Evolutionary conservation across 345 rosid genomes (phyloP).

Genomic region (Populus davidiana): DNA sequence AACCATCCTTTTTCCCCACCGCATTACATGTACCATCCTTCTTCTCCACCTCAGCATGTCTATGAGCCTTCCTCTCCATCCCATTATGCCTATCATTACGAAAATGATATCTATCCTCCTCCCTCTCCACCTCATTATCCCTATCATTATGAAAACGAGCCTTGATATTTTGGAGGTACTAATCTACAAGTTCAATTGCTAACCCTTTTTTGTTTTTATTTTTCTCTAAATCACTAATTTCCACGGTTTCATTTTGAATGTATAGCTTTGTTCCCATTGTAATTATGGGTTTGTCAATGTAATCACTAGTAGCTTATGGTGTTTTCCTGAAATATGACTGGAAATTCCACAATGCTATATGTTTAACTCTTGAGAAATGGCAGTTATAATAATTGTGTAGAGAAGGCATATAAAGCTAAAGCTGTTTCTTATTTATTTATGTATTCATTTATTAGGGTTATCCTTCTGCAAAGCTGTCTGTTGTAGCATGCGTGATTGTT

Average conservation of each 20-base stretch:
- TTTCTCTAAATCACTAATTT: not conserved
- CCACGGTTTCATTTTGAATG: not conserved
- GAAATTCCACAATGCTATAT: not conserved
- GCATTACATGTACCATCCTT: slow-evolving; percentile 35
- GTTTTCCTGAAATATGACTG: not conserved
- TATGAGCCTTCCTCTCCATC: slow-evolving; percentile 35
- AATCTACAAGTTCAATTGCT: slow-evolving; percentile 15
- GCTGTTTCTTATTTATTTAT: too few relatives aligned
- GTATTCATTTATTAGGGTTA: too few relatives aligned
- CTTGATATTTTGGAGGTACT: not conserved
- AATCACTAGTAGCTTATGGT: not conserved
- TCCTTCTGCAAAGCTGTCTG: not conserved
- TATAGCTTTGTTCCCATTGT: not conserved
- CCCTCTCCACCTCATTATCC: slow-evolving; percentile 26
- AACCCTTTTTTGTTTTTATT: slow-evolving; percentile 10
- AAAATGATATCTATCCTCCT: slow-evolving; percentile 32
- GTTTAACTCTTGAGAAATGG: not conserved
- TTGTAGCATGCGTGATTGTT: not conserved
- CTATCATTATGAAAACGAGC: slow-evolving; percentile 40
- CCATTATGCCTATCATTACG: slow-evolving; percentile 41
- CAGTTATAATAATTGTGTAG: not conserved
- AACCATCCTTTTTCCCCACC: slow-evolving; percentile 38
- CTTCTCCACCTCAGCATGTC: slow-evolving; percentile 20
- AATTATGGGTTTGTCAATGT: not conserved
- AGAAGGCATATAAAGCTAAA: too few relatives aligned